Evolutionary conservation across 768 basidiomycete species (phyloP), one percentile per base, ranked within the genome.

Genomic region (Suillus plorans): DNA sequence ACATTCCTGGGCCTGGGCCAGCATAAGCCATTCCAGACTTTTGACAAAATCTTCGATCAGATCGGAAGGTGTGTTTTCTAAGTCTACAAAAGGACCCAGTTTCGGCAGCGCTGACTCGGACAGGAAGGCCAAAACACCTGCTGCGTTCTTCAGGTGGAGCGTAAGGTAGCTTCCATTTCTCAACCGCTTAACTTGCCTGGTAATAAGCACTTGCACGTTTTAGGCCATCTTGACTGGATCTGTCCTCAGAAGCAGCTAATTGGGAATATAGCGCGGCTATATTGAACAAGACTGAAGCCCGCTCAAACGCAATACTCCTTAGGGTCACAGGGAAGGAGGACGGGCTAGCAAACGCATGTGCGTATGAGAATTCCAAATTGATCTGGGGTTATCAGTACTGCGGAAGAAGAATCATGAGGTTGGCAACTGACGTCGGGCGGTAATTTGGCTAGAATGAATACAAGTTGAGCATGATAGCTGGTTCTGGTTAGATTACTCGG

Each of bases 1-100:
- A 72, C 94, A 97, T 78, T 99, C 97, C 69, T 99, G 97, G 1
- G 95, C 96, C 76, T 98, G 94, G 0, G 95, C 95, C 5, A 96
- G 83, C 86, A 94, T 90, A 63, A 98, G 83, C 67, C 77, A 85
- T 71, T 92, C 87, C 50, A 97, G 72, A 34, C 86, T 82, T 56
- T 80, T 81, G 28, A 92, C 70, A 69, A 90, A 89, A 0, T 84
- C 71, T 31, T 79, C 76, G 0, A 89, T 84, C 34, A 97, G 82
- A 73, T 98, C 97, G 18, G 81, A 69, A 0, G 89, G 86, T 2
- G 74, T 71, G n/a, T 86, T 81, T 44, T 88, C 86, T 50, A 80
- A 80, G 22, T 84, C 81, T 8, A 80, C 76, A 0, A 84, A 73
- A 25, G 82, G 77, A 2, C 69, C 66, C 8, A 92, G 77, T 66